Evolutionary conservation across 148 eudicot genomes (phyloP).

Genomic region (Fallopia convolvulus): DNA sequence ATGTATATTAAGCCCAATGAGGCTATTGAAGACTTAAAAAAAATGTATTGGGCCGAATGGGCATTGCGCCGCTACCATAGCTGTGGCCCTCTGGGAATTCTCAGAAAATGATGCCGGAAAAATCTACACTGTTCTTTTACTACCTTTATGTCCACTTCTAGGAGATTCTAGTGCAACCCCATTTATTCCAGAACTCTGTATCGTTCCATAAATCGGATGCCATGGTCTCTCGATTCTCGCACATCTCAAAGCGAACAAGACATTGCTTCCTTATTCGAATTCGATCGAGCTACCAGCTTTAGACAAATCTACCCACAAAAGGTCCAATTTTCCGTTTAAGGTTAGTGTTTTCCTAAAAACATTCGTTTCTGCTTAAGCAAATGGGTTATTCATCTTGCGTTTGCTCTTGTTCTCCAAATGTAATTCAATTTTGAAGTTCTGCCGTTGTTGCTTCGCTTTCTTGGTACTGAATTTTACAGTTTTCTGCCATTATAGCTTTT

Average conservation of each 20-base stretch:
- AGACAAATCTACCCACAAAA: not conserved
- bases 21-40: too few relatives aligned
- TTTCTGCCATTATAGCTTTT: not conserved
- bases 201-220: not conserved
- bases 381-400: not conserved
- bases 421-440: not conserved
- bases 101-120: not conserved
- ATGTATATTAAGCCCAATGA: too few relatives aligned
- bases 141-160: not conserved
- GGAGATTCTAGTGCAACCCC: slow-evolving; percentile 1
- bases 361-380: not conserved
- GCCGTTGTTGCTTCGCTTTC: not conserved
- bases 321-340: not conserved
- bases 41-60: too few relatives aligned
- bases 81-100: not conserved
- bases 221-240: not conserved
- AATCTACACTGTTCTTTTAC: not conserved
- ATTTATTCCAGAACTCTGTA: not conserved
- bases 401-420: not conserved
- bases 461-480: not conserved
- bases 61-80: too few relatives aligned
- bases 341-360: not conserved
- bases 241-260: not conserved
- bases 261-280: not conserved
- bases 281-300: not conserved